phyloP scores from a whole-genome alignment of 2,329 filamentous ascomycete species.

The Fusarium decemcellulare region DNA sequence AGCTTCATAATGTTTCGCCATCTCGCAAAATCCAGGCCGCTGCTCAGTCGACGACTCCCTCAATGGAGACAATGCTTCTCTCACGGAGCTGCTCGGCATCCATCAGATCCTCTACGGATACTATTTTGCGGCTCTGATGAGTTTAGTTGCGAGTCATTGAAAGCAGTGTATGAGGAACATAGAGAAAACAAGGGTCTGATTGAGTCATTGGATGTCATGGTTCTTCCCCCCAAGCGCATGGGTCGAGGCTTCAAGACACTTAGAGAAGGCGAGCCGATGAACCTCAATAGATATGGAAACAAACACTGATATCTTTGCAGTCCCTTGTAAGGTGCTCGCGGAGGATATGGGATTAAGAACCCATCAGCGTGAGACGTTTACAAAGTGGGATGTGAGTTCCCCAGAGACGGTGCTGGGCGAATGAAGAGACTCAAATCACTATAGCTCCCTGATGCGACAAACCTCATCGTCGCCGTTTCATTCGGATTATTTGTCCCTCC shows the following conservation, averaged over 20 bases:
- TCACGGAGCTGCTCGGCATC: conserved; percentile 20
- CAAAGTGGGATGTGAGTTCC: conserved; percentile 77
- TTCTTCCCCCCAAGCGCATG: conserved; percentile 81
- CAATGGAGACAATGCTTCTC: conserved; percentile 38
- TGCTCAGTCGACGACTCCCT: conserved; percentile 19
- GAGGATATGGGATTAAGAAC: conserved; percentile 74
- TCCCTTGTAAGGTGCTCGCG: conserved; percentile 80
- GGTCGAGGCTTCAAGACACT: conserved; percentile 81
- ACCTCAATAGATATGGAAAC: not conserved
- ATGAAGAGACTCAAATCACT: conserved; percentile 10
- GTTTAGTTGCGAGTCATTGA: conserved; percentile 86
- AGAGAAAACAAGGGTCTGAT: conserved; percentile 68
- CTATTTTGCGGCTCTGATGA: conserved; percentile 95
- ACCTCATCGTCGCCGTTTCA: conserved; percentile 92
- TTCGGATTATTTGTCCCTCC: conserved; percentile 92
- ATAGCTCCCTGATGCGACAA: conserved; percentile 72
- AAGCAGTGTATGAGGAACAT: conserved; percentile 76
- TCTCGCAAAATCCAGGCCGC: conserved; percentile 15
- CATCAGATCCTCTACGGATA: conserved; percentile 78
- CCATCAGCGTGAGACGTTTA: conserved; percentile 87
- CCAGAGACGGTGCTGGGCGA: not conserved
- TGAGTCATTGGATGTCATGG: conserved; percentile 87
- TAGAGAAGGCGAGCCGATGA: conserved; percentile 68
- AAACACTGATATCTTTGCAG: conserved; percentile 58
- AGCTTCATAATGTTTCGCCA: conserved; percentile 37